A percentile compares a stretch with the other conserved stretches of the same genome.
Conservation (phyloP, 1,139 yeast genomes). For the Eremothecium cymbalariae region DNA sequence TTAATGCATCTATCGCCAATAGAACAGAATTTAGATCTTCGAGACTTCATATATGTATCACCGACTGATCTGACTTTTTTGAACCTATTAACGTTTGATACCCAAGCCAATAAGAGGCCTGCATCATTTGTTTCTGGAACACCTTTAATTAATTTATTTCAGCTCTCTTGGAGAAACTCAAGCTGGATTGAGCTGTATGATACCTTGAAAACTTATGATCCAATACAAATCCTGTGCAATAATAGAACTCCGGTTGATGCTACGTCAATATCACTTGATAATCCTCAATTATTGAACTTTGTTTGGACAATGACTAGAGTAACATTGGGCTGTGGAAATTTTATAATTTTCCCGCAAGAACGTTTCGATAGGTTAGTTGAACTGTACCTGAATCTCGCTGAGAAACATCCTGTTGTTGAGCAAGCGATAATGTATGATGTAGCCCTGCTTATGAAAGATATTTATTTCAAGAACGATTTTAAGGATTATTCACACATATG, state of each 20-base stretch:
- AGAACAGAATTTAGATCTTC: slow-evolving; percentile 6
- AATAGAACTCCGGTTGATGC: slow-evolving; percentile 2
- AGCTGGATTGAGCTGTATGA: slow-evolving; percentile 4
- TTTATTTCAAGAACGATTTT: slow-evolving; percentile 8
- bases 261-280: slow-evolving; percentile 7
- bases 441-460: slow-evolving; percentile 11
- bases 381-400: slow-evolving; percentile 5
- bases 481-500: slow-evolving; percentile 9
- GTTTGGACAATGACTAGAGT: slow-evolving; percentile 10
- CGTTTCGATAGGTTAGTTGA: slow-evolving; percentile 7
- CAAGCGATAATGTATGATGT: slow-evolving; percentile 10
- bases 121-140: slow-evolving; percentile 2
- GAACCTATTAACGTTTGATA: slow-evolving; percentile 7
- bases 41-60: slow-evolving; percentile 10
- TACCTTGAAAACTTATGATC: slow-evolving; percentile 7
- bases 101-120: background rate
- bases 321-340: slow-evolving; percentile 9
- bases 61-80: slow-evolving; percentile 9
- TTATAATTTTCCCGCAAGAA: slow-evolving; percentile 11
- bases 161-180: slow-evolving; percentile 9
- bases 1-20: background rate
- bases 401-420: slow-evolving; percentile 8
- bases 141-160: slow-evolving; percentile 6
- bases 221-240: slow-evolving; percentile 5
- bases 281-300: slow-evolving; percentile 9